Conservation (phyloP, 805 yeast species). For the Tetrapisispora phaffii region DNA sequence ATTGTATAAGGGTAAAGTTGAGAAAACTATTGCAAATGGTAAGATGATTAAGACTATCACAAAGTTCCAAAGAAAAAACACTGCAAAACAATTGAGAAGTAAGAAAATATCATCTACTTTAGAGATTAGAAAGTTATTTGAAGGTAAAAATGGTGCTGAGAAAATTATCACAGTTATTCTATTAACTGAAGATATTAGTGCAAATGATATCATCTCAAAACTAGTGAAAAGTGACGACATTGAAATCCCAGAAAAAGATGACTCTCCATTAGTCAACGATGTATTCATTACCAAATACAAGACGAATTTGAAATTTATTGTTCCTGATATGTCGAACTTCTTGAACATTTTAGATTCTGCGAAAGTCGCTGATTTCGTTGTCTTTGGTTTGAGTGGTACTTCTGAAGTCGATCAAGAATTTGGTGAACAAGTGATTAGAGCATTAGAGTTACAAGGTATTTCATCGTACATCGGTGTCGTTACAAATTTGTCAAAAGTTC, state of each 20-base stretch:
- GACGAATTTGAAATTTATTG: conserved; percentile 57
- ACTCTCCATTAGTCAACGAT: conserved; percentile 41
- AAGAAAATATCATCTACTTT: conserved; percentile 56
- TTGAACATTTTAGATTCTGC: conserved; percentile 74
- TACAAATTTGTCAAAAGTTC: conserved; percentile 57
- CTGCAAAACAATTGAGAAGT: conserved; percentile 65
- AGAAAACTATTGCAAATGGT: conserved; percentile 40
- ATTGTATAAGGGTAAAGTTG: conserved; percentile 77
- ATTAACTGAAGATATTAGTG: conserved; percentile 59
- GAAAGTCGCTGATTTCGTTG: conserved; percentile 77
- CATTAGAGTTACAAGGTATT: conserved; percentile 86
- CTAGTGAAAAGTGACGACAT: conserved; percentile 36
- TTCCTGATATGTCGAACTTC: conserved; percentile 61
- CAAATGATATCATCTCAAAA: conserved; percentile 43
- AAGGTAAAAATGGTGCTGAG: conserved; percentile 71
- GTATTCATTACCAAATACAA: conserved; percentile 57
- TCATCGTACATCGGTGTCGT: conserved; percentile 72
- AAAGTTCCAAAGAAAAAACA: conserved; percentile 66
- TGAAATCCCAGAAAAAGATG: conserved; percentile 19
- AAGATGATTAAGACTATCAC: conserved; percentile 28
- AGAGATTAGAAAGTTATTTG: conserved; percentile 60
- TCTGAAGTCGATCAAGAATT: conserved; percentile 68
- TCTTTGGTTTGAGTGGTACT: conserved; percentile 81
- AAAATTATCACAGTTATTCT: conserved; percentile 76
- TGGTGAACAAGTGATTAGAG: conserved; percentile 86